These are phyloP conservation scores for Vigna hirtella DNA, from an alignment of 306 rosid genomes.

Conservation along the genomic window DNA sequence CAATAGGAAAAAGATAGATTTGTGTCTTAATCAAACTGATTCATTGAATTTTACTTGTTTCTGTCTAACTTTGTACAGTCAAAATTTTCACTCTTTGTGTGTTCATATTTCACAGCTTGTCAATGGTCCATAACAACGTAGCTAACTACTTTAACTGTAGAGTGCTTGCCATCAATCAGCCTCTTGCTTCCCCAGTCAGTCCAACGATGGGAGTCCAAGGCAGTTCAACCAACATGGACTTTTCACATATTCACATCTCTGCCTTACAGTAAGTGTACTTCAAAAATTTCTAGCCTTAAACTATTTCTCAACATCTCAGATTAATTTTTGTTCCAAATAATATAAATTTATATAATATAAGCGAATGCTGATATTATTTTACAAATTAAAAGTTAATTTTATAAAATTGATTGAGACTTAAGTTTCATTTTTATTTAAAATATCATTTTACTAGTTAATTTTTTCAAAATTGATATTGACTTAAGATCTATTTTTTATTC, in stretches of 20 bases:
- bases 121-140: constrained; percentile 57
- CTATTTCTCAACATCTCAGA: constrained; percentile 10
- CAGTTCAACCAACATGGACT: constrained; percentile 67
- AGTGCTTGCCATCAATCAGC: constrained; percentile 74
- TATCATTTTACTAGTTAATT: too few relatives aligned
- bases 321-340: not conserved
- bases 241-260: constrained; percentile 67
- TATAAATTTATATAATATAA: too few relatives aligned
- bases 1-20: constrained; percentile 2
- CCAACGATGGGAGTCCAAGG: constrained; percentile 40
- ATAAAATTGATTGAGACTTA: too few relatives aligned
- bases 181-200: constrained; percentile 39
- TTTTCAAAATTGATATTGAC: too few relatives aligned
- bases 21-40: constrained; percentile 33
- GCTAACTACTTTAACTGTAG: constrained; percentile 70
- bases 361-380: too few relatives aligned
- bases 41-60: constrained; percentile 19
- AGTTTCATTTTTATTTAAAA: too few relatives aligned
- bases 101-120: constrained; percentile 61
- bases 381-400: too few relatives aligned
- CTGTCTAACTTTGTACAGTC: constrained; percentile 22
- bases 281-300: not conserved
- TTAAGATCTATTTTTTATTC: too few relatives aligned
- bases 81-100: constrained; percentile 42
- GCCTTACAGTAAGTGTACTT: constrained; percentile 55